Evolutionary conservation across 345 rosid genomes (phyloP), one percentile per base, ranked within the genome.

Genomic region (Boechera retrofracta): DNA sequence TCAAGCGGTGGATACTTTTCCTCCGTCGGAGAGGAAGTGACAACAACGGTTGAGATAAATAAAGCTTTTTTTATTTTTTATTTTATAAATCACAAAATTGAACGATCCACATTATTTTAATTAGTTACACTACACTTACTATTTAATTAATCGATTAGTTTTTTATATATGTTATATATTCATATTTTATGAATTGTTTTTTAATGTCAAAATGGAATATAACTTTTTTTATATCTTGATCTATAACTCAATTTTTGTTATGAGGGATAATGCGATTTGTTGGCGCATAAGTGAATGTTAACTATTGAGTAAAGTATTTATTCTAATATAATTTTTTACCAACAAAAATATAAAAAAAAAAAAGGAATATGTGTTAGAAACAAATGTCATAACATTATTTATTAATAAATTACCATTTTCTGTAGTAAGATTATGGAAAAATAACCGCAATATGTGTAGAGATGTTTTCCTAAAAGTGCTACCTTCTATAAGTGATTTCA

Each of bases 21-120:
- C 67, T 59, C 69, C 69, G 69, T 72, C 61, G 69, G 61, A 28
- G 61, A 72, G 52, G 21, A 28, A 72, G 62, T 72, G 53, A 73
- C 24, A 33, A 41, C 77, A 73, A 73, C 62, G 21, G 77, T 62
- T 42, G 51, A 52, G 77, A 73, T 62, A 72, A 73, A 73, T 62
- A 72, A 73, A 51, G 39, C 16, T 35, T 38, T n/a, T 6, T 5
- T 31, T 35, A 1, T 13, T 16, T 8, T 8, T 59, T 59, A 6
- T 48, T n/a, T 38, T 38, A 36, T 36, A 8, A 16, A 48, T 10
- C 1, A 18, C 4, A 18, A 10, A 60, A 38, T 5, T 61, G 47
- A 24, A 61, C 8, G 57, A 61, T 61, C 44, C 47, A 10, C 26
- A 16, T 48, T 16, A 44, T 44, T 49, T 0, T 47, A 5, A 47